A percentile compares a stretch with the other conserved stretches of the same genome.
Conservation (phyloP, 2,329 filamentous ascomycete genomes). For the Teratosphaeriaceae sp. region DNA sequence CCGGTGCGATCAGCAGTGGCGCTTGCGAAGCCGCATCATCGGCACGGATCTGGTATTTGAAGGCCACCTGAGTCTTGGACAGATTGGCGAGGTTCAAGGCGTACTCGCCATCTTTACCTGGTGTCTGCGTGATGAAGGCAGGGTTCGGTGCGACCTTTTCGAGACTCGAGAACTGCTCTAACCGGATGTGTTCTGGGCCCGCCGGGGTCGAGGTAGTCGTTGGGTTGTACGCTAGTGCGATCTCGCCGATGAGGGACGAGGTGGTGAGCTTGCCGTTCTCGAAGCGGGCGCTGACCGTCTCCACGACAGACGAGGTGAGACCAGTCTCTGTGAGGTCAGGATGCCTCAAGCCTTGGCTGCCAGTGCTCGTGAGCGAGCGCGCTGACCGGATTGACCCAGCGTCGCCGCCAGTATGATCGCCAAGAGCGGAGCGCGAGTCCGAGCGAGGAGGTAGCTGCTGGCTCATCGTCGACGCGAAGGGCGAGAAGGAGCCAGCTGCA, state of each 20-base stretch:
- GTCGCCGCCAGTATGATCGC: slow-evolving; percentile 60
- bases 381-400: slow-evolving; percentile 87
- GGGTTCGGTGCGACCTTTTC: slow-evolving; percentile 93
- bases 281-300: slow-evolving; percentile 82
- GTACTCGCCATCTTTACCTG: slow-evolving; percentile 71
- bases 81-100: slow-evolving; percentile 66
- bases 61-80: slow-evolving; percentile 64
- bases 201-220: slow-evolving; percentile 38
- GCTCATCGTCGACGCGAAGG: slow-evolving; percentile 19
- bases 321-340: slow-evolving; percentile 74
- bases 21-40: slow-evolving; percentile 54
- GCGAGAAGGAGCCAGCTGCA: slow-evolving; percentile 22
- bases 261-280: slow-evolving; percentile 65
- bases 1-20: slow-evolving; percentile 65
- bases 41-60: slow-evolving; percentile 84
- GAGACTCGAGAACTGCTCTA: slow-evolving; percentile 81
- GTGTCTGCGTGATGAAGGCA: slow-evolving; percentile 70
- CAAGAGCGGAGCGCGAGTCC: slow-evolving; percentile 24
- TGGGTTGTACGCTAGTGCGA: slow-evolving; percentile 77
- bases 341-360: slow-evolving; percentile 63
- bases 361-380: slow-evolving; percentile 64
- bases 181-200: slow-evolving; percentile 60
- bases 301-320: slow-evolving; percentile 81
- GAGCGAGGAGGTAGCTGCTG: slow-evolving; percentile 26
- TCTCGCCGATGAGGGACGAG: slow-evolving; percentile 74